phyloP scores from a whole-genome alignment of 495 filamentous ascomycete species.

The Aspergillus ellipticus region DNA sequence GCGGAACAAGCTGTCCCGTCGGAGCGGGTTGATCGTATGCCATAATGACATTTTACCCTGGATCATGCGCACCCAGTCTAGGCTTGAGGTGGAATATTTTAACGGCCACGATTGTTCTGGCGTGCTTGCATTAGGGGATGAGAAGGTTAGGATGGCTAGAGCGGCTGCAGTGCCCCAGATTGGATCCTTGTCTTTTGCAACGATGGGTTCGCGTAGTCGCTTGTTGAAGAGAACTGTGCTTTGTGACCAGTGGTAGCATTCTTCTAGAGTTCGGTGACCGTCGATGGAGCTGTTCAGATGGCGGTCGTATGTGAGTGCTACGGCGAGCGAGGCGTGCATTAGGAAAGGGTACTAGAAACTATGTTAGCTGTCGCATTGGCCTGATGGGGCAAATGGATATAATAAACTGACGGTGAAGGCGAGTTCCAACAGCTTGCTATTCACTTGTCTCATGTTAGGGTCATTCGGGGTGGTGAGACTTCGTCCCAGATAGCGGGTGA shows the following conservation, averaged over 20 bases:
- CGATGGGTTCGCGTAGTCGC: slow-evolving; percentile 30
- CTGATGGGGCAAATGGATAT: not conserved
- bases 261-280: slow-evolving; percentile 29
- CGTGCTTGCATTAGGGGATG: slow-evolving; percentile 31
- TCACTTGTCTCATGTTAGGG: slow-evolving; percentile 32
- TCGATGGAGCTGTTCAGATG: slow-evolving; percentile 26
- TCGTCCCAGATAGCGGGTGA: slow-evolving; percentile 35
- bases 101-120: slow-evolving; percentile 45
- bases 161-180: slow-evolving; percentile 44
- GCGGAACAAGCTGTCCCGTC: slow-evolving; percentile 38
- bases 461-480: slow-evolving; percentile 35
- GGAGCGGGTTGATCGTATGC: slow-evolving; percentile 35
- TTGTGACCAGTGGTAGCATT: slow-evolving; percentile 43
- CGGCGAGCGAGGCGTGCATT: slow-evolving; percentile 45
- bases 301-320: slow-evolving; percentile 43
- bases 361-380: slow-evolving; percentile 24
- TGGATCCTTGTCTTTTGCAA: slow-evolving; percentile 37
- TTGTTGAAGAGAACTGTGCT: slow-evolving; percentile 35
- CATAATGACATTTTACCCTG: slow-evolving; percentile 44
- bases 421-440: slow-evolving; percentile 33
- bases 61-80: slow-evolving; percentile 43
- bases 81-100: slow-evolving; percentile 28
- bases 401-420: slow-evolving; percentile 33
- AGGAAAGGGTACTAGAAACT: slow-evolving; percentile 37
- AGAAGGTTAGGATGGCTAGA: slow-evolving; percentile 36